Conservation (phyloP, 371 early-diverging fungal species). For the Mortierella sp. region DNA sequence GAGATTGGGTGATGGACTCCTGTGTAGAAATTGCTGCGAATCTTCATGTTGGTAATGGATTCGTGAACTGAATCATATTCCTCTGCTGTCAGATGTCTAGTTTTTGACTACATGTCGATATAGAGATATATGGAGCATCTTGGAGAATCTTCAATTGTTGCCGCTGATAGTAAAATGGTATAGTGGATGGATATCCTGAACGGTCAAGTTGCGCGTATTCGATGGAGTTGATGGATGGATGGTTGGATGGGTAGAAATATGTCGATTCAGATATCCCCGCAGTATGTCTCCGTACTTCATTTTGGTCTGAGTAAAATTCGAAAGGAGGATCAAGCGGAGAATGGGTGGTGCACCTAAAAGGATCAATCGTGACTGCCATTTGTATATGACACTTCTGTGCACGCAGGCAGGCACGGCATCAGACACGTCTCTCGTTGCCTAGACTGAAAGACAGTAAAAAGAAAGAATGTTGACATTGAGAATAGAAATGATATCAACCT, state of each 20-base stretch:
- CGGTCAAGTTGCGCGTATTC: background rate
- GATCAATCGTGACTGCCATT: background rate
- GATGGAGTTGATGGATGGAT: constrained; percentile 35
- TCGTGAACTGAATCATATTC: no score
- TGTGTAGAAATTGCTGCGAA: no score
- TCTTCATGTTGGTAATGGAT: no score
- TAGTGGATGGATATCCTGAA: background rate
- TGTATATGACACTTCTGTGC: background rate
- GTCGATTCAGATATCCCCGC: background rate
- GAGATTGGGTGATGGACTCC: no score
- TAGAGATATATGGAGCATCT: background rate
- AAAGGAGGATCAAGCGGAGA: constrained; percentile 40
- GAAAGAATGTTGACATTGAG: no score
- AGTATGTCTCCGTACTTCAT: constrained; percentile 28
- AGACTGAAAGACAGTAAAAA: no score
- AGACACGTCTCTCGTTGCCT: no score
- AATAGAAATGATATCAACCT: no score
- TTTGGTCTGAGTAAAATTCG: constrained; percentile 43
- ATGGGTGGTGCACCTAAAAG: constrained; percentile 6
- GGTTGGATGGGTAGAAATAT: constrained; percentile 6
- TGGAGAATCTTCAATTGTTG: no score
- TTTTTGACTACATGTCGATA: no score
- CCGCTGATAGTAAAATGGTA: background rate
- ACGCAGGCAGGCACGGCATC: no score
- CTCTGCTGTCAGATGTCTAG: background rate